Conservation (phyloP, 179 eudicot species). For the Patellifolia procumbens region DNA sequence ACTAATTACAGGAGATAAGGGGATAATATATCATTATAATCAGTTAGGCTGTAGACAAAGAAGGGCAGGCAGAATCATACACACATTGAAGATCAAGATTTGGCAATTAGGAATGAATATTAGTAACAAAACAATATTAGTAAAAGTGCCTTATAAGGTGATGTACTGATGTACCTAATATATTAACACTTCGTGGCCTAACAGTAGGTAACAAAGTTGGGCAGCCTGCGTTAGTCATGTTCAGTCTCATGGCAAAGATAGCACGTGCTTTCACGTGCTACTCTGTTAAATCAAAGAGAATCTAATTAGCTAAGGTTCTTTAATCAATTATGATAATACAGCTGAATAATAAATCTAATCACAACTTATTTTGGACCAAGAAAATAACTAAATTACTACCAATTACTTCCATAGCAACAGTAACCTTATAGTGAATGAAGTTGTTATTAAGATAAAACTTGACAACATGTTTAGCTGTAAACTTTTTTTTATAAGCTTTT, state of each 20-base stretch:
- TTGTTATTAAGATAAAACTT: no score
- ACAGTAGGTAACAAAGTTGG: neutral
- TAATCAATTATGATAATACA: neutral
- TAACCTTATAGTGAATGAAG: no score
- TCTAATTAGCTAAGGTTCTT: slow-evolving; percentile 9
- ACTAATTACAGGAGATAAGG: neutral
- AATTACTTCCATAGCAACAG: neutral
- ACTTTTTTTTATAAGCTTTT: no score
- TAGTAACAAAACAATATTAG: neutral
- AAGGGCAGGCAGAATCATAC: neutral
- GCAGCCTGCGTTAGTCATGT: neutral
- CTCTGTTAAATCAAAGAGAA: neutral
- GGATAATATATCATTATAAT: neutral
- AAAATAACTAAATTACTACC: neutral
- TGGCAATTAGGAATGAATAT: neutral
- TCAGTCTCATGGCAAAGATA: neutral
- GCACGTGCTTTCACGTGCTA: slow-evolving; percentile 21
- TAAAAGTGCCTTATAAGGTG: neutral
- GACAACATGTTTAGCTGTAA: no score
- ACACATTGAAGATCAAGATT: neutral
- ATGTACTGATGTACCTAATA: slow-evolving; percentile 4
- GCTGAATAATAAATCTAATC: no score
- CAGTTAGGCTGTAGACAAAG: neutral
- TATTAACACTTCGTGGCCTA: neutral
- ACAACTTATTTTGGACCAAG: neutral